Conservation (phyloP, 495 filamentous ascomycete species). For the Neurospora pannonica region DNA sequence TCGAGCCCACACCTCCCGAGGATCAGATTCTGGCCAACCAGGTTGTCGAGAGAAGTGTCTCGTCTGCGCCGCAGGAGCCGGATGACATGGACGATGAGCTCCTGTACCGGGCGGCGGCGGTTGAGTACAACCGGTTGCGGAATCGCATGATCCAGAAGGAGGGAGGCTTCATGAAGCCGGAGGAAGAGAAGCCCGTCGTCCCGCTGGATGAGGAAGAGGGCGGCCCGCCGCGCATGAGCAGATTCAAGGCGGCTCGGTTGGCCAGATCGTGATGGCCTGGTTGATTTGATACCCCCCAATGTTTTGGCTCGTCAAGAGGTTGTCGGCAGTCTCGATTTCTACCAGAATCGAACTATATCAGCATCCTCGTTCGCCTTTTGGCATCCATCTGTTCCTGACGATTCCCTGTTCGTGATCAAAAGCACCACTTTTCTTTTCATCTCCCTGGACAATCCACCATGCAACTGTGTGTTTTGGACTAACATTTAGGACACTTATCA, state of each 20-base stretch:
- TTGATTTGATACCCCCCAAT: neutral
- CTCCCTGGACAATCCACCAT: neutral
- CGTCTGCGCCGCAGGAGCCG: slow-evolving; percentile 39
- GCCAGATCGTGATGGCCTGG: slow-evolving; percentile 25
- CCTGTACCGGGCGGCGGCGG: slow-evolving; percentile 64
- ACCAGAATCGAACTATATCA: slow-evolving; percentile 11
- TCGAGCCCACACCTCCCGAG: slow-evolving; percentile 41
- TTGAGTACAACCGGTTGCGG: slow-evolving; percentile 70
- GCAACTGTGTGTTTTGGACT: neutral
- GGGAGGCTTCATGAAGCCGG: slow-evolving; percentile 60
- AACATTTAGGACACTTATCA: neutral
- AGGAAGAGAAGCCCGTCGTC: slow-evolving; percentile 37
- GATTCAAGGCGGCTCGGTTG: slow-evolving; percentile 80
- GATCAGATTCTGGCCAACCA: slow-evolving; percentile 47
- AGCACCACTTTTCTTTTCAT: neutral
- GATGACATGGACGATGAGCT: slow-evolving; percentile 68
- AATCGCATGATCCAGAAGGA: slow-evolving; percentile 71
- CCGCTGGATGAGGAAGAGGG: slow-evolving; percentile 61
- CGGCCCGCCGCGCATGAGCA: slow-evolving; percentile 62
- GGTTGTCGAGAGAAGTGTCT: slow-evolving; percentile 51
- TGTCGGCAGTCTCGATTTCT: slow-evolving; percentile 10
- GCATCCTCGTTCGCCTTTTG: neutral
- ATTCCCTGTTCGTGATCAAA: neutral
- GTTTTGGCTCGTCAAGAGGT: neutral
- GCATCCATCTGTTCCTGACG: neutral